Conservation (phyloP, 2,329 filamentous ascomycete genomes). For the Ilyonectria mors-panacis region DNA sequence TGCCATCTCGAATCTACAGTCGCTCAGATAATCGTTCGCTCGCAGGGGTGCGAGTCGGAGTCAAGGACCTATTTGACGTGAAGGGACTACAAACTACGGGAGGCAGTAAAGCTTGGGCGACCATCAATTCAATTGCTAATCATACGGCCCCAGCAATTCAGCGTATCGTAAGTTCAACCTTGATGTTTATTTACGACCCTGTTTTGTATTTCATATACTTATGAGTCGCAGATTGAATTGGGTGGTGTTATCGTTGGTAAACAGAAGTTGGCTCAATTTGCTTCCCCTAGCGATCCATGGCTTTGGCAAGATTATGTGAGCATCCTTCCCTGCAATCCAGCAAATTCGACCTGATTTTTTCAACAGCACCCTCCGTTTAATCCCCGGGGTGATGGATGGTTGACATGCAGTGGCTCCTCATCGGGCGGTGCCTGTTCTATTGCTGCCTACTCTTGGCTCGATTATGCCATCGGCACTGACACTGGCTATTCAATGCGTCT, state of each 20-base stretch:
- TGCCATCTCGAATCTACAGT: no score
- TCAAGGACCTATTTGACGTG: slow-evolving; percentile 31
- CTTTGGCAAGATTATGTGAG: no score
- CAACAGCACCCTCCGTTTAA: background rate
- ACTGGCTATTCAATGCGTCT: slow-evolving; percentile 2
- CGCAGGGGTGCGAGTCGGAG: slow-evolving; percentile 1
- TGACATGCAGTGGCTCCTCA: background rate
- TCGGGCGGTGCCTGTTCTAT: slow-evolving; percentile 1
- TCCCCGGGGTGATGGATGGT: background rate
- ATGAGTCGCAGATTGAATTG: slow-evolving; percentile 3
- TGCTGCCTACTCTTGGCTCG: slow-evolving; percentile 5
- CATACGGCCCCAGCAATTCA: slow-evolving; percentile 23
- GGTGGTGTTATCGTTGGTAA: slow-evolving; percentile 23
- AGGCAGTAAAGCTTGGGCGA: slow-evolving; percentile 17
- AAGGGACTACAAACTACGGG: slow-evolving; percentile 19
- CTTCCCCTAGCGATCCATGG: background rate
- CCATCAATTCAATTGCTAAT: background rate
- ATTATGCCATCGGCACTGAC: slow-evolving; percentile 4
- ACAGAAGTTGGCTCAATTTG: slow-evolving; percentile 24
- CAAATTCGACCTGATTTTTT: no score
- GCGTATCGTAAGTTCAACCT: background rate
- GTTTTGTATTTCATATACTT: no score
- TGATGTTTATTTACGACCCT: no score
- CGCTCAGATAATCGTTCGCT: no score
- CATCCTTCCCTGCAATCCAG: no score